Evolutionary conservation across 495 filamentous ascomycete genomes (phyloP).

Genomic region (Xylaria acuta): DNA sequence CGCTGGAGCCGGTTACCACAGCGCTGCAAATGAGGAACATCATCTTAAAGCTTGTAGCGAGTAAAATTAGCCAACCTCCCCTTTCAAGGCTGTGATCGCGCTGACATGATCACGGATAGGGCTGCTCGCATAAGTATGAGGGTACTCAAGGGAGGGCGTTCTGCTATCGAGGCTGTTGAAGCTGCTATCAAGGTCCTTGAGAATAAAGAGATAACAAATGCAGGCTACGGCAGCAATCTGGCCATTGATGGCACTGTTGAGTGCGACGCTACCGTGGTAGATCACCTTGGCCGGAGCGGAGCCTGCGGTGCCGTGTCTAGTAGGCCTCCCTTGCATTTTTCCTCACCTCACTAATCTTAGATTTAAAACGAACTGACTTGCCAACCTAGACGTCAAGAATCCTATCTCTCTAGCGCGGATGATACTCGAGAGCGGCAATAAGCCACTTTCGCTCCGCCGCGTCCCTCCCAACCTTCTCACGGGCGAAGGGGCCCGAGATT

Average conservation of each 20-base stretch:
- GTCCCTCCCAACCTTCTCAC: constrained; percentile 93
- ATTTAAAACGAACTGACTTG: not conserved
- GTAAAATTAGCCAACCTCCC: constrained; percentile 61
- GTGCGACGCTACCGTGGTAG: constrained; percentile 90
- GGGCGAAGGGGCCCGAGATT: constrained; percentile 80
- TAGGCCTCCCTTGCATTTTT: constrained; percentile 53
- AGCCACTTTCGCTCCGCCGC: constrained; percentile 76
- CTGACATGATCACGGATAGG: constrained; percentile 51
- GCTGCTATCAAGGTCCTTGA: constrained; percentile 86
- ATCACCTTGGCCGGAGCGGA: constrained; percentile 88
- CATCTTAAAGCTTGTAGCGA: constrained; percentile 86
- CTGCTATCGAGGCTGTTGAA: constrained; percentile 90
- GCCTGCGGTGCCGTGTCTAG: constrained; percentile 88
- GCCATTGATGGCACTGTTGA: constrained; percentile 88
- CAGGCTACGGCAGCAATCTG: constrained; percentile 95
- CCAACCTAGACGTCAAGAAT: constrained; percentile 78
- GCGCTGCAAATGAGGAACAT: constrained; percentile 75
- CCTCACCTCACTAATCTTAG: not conserved
- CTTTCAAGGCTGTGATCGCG: not conserved
- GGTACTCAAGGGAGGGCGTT: constrained; percentile 75
- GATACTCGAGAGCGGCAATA: constrained; percentile 76
- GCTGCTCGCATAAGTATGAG: constrained; percentile 81
- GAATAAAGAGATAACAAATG: constrained; percentile 93
- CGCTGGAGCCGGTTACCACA: constrained; percentile 96
- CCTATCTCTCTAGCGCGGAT: constrained; percentile 85